phyloP scores from a whole-genome alignment of 2,329 filamentous ascomycete genomes.

The Lomentospora prolificans region DNA sequence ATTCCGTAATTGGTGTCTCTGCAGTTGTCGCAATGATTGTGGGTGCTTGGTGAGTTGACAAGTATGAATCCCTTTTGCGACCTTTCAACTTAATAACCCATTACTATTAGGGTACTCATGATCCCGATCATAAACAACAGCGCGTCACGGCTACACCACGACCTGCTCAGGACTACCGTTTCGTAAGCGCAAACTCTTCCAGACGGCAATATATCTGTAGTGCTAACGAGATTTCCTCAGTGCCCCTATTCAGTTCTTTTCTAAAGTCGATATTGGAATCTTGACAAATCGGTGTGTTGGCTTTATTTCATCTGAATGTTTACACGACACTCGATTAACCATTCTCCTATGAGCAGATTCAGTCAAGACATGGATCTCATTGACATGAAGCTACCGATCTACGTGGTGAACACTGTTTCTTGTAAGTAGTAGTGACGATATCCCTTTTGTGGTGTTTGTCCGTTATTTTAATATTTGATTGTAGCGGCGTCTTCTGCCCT shows the following conservation, averaged over 20 bases:
- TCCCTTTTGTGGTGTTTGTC: too few relatives aligned
- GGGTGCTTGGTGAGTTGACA: neutral
- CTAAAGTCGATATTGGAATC: neutral
- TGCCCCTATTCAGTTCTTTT: neutral
- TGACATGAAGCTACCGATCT: conserved; percentile 26
- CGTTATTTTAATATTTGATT: neutral
- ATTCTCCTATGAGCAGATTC: too few relatives aligned
- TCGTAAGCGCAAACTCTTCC: neutral
- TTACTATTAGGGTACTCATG: neutral
- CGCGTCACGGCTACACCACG: neutral
- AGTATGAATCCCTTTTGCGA: neutral
- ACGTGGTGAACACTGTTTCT: conserved; percentile 19
- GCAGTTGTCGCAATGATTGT: neutral
- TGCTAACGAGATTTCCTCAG: neutral
- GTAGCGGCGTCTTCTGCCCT: neutral
- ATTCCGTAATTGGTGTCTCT: neutral
- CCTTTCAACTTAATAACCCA: neutral
- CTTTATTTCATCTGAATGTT: too few relatives aligned
- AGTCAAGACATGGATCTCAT: conserved; percentile 33
- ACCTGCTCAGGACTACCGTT: neutral
- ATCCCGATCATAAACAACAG: neutral
- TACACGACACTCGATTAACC: too few relatives aligned
- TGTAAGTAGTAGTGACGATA: too few relatives aligned
- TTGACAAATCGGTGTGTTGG: neutral
- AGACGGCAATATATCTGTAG: neutral